phyloP scores from a whole-genome alignment of 2,329 filamentous ascomycete genomes.

The Sarocladiaceae sp. region DNA sequence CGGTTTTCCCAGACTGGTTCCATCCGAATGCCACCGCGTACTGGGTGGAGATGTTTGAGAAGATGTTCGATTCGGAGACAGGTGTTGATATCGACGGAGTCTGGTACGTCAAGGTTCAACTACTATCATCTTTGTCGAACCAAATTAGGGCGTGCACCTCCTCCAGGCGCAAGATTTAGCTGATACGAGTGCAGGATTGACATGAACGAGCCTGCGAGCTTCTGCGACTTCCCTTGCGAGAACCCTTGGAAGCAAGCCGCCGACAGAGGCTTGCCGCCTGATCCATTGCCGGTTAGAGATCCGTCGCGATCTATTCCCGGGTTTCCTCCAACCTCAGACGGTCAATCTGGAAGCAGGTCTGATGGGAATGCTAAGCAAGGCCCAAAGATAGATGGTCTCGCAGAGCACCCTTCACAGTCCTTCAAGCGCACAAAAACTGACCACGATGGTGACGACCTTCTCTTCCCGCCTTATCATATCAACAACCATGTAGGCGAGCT shows the following conservation, averaged over 20 bases:
- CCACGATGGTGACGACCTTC: conserved; percentile 12
- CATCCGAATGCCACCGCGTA: conserved; percentile 54
- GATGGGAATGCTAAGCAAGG: not conserved
- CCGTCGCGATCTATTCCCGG: conserved; percentile 10
- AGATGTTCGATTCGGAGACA: conserved; percentile 55
- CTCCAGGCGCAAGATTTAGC: not conserved
- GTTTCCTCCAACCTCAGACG: not conserved
- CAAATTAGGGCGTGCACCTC: too few relatives aligned
- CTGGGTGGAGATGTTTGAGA: conserved; percentile 61
- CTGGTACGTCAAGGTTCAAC: conserved; percentile 30
- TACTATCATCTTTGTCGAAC: too few relatives aligned
- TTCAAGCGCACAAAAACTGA: not conserved
- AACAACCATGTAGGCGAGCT: conserved; percentile 30
- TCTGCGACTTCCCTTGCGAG: conserved; percentile 19
- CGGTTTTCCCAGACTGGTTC: conserved; percentile 74
- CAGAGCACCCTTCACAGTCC: not conserved
- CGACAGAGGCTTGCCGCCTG: not conserved
- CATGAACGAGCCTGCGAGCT: conserved; percentile 42
- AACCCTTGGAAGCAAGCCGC: not conserved
- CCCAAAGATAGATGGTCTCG: not conserved
- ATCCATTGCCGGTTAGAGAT: conserved; percentile 14
- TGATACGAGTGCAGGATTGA: conserved; percentile 48
- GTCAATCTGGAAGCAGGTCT: not conserved
- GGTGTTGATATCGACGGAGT: conserved; percentile 71
- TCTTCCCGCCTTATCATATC: conserved; percentile 13